phyloP scores from a whole-genome alignment of 352 stramenopile genomes.

The Elongisporangium undulatum region DNA sequence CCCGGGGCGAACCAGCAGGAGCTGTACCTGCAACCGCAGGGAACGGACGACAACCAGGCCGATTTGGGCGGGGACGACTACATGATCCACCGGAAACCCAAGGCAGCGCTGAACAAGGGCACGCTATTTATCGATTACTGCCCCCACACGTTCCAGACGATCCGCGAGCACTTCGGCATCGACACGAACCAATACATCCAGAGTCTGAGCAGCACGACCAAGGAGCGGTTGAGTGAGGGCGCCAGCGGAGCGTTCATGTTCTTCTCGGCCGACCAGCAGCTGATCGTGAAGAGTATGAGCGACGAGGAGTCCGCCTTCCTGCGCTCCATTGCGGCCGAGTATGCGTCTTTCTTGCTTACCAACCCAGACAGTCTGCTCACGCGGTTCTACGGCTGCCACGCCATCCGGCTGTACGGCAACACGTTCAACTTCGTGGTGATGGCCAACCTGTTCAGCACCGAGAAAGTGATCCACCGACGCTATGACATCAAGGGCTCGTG shows the following conservation, averaged over 20 bases:
- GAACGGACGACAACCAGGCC: slow-evolving; percentile 69
- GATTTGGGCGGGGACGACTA: slow-evolving; percentile 80
- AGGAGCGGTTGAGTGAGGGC: slow-evolving; percentile 83
- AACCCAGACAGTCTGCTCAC: slow-evolving; percentile 81
- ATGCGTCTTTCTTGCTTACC: slow-evolving; percentile 75
- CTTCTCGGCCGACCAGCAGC: slow-evolving; percentile 84
- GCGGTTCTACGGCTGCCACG: slow-evolving; percentile 82
- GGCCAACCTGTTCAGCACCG: slow-evolving; percentile 82
- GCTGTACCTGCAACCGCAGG: slow-evolving; percentile 73
- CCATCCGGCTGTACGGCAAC: slow-evolving; percentile 82
- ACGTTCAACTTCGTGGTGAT: slow-evolving; percentile 90
- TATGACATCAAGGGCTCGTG: slow-evolving; percentile 89
- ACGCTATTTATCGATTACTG: slow-evolving; percentile 87
- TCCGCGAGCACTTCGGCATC: slow-evolving; percentile 81
- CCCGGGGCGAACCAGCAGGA: slow-evolving; percentile 70
- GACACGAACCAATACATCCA: slow-evolving; percentile 82
- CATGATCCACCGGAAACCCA: slow-evolving; percentile 77
- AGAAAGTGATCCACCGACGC: slow-evolving; percentile 78
- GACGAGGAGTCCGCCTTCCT: slow-evolving; percentile 81
- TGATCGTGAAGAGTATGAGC: slow-evolving; percentile 90
- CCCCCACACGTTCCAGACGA: slow-evolving; percentile 83
- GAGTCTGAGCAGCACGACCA: slow-evolving; percentile 78
- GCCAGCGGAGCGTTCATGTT: slow-evolving; percentile 88
- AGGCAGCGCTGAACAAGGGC: slow-evolving; percentile 64
- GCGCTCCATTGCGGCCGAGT: slow-evolving; percentile 74